phyloP scores from a whole-genome alignment of 2,329 filamentous ascomycete genomes.

The Diaporthe amygdali region DNA sequence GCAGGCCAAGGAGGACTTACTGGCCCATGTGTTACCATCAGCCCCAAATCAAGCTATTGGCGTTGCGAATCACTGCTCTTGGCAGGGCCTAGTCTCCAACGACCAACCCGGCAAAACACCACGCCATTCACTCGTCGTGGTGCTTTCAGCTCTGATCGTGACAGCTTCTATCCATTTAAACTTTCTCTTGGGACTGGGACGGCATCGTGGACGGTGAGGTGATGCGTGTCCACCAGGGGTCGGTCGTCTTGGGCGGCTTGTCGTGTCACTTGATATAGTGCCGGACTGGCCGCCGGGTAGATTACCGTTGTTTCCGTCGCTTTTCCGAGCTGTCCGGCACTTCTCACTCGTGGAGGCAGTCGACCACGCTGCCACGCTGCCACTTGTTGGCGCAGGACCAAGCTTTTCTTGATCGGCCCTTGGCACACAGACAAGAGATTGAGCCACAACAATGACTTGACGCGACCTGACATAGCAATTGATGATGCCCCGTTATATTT shows the following conservation, averaged over 20 bases:
- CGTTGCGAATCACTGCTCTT: neutral
- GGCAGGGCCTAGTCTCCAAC: neutral
- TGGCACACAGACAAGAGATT: neutral
- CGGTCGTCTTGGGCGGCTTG: neutral
- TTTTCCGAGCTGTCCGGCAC: neutral
- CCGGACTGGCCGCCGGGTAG: neutral
- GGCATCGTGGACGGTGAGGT: neutral
- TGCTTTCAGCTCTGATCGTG: neutral
- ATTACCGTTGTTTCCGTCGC: neutral
- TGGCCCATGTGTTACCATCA: neutral
- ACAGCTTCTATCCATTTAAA: neutral
- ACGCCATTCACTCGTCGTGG: neutral
- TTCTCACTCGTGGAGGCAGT: neutral
- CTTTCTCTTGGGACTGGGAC: neutral
- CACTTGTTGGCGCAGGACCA: neutral
- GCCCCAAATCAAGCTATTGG: conserved; percentile 11
- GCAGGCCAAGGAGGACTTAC: neutral
- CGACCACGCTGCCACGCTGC: too few species aligned
- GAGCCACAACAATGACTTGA: conserved; percentile 4
- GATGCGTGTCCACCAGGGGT: neutral
- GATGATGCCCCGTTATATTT: neutral
- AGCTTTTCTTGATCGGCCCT: neutral
- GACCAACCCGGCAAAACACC: neutral
- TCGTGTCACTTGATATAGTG: conserved; percentile 6
- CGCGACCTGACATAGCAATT: neutral